These are phyloP conservation scores for Sclerotinia minor DNA, from an alignment of 2,329 filamentous ascomycete species.

Conservation along the genomic window DNA sequence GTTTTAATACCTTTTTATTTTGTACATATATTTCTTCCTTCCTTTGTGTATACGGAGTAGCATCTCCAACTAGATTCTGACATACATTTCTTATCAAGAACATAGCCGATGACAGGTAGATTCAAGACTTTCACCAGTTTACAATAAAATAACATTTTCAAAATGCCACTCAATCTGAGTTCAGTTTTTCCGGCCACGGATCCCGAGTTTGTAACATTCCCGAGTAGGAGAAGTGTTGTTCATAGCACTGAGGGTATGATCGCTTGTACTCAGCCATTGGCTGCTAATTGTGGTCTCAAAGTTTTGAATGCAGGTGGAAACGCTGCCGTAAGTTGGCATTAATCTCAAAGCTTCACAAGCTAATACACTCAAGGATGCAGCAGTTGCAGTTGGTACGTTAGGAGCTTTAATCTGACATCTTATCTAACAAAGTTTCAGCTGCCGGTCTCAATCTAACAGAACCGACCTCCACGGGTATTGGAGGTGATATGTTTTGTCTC, in stretches of 20 bases:
- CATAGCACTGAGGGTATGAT: conserved; percentile 93
- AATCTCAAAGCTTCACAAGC: conserved; percentile 25
- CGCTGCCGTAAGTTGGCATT: conserved; percentile 67
- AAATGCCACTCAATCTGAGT: conserved; percentile 41
- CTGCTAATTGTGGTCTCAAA: conserved; percentile 81
- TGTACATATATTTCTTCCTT: neutral
- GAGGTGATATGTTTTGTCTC: conserved; percentile 72
- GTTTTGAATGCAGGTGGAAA: conserved; percentile 88
- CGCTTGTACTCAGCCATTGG: conserved; percentile 84
- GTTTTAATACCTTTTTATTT: neutral
- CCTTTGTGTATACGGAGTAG: neutral
- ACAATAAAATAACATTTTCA: neutral
- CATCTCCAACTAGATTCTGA: no score
- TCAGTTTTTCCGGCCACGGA: conserved; percentile 39
- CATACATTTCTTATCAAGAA: conserved; percentile 1
- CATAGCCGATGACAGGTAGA: neutral
- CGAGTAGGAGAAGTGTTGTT: conserved; percentile 85
- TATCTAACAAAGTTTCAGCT: conserved; percentile 51
- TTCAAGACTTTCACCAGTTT: neutral
- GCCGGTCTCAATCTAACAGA: conserved; percentile 93
- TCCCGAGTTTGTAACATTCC: conserved; percentile 60
- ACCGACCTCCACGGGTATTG: conserved; percentile 89
- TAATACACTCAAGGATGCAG: conserved; percentile 69
- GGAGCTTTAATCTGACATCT: neutral
- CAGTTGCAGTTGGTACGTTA: conserved; percentile 77